Evolutionary conservation across 331 rosid species (phyloP).

Genomic region (Acacia concinna): DNA sequence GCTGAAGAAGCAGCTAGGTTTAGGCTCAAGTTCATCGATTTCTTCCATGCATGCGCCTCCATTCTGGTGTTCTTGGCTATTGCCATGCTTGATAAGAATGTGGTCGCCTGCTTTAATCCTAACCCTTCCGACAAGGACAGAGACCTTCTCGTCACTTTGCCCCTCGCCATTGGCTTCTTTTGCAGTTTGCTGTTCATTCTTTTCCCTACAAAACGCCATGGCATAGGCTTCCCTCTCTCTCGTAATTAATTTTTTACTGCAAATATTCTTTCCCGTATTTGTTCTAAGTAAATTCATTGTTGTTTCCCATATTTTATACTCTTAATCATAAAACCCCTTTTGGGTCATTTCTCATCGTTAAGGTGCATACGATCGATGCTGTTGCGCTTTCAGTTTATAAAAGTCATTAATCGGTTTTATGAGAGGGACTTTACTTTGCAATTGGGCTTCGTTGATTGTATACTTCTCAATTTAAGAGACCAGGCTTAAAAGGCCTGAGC

Average conservation of each 20-base stretch:
- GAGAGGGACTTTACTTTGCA: not conserved
- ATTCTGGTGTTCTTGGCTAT: slow-evolving; percentile 59
- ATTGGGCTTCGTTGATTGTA: not conserved
- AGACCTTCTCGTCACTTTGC: slow-evolving; percentile 33
- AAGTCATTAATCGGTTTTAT: too few species aligned
- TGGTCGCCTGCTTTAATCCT: slow-evolving; percentile 62
- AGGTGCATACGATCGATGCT: not conserved
- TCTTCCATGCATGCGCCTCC: slow-evolving; percentile 65
- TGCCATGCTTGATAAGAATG: slow-evolving; percentile 64
- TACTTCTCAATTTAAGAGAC: too few species aligned
- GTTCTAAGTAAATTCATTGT: not conserved
- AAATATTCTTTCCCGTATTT: not conserved
- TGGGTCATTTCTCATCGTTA: not conserved
- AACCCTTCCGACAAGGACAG: slow-evolving; percentile 55
- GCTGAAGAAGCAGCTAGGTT: slow-evolving; percentile 39
- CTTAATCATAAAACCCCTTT: not conserved
- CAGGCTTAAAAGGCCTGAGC: not conserved
- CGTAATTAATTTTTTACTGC: not conserved
- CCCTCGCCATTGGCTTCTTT: slow-evolving; percentile 1
- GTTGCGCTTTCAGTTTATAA: not conserved
- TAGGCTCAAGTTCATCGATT: slow-evolving; percentile 52
- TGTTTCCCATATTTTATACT: not conserved
- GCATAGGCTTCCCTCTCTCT: slow-evolving; percentile 19
- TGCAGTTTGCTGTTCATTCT: not conserved
- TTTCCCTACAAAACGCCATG: not conserved